These are phyloP conservation scores for Sarocladium kiliense DNA, from an alignment of 2,329 filamentous ascomycete species.

Conservation along the genomic window DNA sequence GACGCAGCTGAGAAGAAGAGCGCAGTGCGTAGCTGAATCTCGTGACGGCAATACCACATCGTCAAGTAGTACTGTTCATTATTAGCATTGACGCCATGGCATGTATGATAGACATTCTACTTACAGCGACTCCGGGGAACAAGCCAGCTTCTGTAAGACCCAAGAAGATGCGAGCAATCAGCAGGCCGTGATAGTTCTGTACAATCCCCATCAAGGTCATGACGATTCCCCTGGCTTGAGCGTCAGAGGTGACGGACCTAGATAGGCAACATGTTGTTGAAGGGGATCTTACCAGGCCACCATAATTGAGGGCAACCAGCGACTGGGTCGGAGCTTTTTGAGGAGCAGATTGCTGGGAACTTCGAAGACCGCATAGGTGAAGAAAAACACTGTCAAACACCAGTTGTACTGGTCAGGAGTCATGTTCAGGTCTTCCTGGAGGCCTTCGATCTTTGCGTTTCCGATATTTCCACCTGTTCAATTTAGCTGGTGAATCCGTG, in stretches of 20 bases:
- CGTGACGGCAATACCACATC: constrained; percentile 55
- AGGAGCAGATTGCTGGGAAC: constrained; percentile 73
- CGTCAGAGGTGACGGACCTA: not conserved
- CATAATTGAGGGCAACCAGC: constrained; percentile 77
- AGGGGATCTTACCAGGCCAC: constrained; percentile 34
- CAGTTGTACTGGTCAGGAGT: constrained; percentile 65
- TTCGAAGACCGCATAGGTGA: constrained; percentile 71
- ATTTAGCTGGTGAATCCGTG: not conserved
- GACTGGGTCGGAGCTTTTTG: constrained; percentile 65
- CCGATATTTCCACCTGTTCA: constrained; percentile 50
- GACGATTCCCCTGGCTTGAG: constrained; percentile 29
- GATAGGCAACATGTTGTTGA: not conserved
- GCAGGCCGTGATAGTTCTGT: constrained; percentile 39
- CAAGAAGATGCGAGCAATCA: constrained; percentile 50
- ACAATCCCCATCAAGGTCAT: constrained; percentile 52
- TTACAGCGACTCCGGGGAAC: constrained; percentile 55
- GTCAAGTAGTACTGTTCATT: constrained; percentile 44
- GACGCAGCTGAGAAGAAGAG: constrained; percentile 82
- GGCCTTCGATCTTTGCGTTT: constrained; percentile 61
- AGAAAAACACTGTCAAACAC: constrained; percentile 69
- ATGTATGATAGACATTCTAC: constrained; percentile 10
- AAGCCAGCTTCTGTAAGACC: constrained; percentile 64
- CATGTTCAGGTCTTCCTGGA: constrained; percentile 51
- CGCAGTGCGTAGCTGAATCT: constrained; percentile 53
- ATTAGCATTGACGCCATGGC: not conserved